Conservation (phyloP, 2,329 filamentous ascomycete species). For the Aspergillus japonicus region DNA sequence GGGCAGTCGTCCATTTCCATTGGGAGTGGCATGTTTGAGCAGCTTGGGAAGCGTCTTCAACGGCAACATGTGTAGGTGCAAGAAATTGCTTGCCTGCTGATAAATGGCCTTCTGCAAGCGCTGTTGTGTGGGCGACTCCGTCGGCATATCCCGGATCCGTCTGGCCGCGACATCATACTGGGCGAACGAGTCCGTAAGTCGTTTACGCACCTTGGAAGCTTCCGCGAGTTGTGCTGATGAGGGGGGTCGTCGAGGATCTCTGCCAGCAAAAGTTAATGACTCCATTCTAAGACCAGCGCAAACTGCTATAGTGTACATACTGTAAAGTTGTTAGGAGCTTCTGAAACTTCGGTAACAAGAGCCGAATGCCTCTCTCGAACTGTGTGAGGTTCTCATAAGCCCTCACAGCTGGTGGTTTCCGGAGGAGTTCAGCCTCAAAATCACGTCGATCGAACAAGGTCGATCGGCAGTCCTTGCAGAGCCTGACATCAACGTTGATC, state of each 20-base stretch:
- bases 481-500: conserved; percentile 75
- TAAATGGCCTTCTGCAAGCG: conserved; percentile 80
- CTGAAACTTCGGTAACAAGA: conserved; percentile 81
- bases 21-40: conserved; percentile 60
- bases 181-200: conserved; percentile 81
- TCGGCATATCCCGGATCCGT: conserved; percentile 75
- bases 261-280: conserved; percentile 19
- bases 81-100: conserved; percentile 74
- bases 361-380: conserved; percentile 81
- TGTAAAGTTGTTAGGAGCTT: conserved; percentile 72
- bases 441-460: conserved; percentile 73
- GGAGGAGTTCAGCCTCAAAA: conserved; percentile 67
- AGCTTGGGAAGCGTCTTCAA: conserved; percentile 72
- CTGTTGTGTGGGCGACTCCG: conserved; percentile 68
- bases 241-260: conserved; percentile 64
- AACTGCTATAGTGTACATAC: conserved; percentile 30
- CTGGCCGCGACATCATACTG: conserved; percentile 83
- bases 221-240: conserved; percentile 73
- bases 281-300: not conserved
- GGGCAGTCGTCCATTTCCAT: conserved; percentile 48
- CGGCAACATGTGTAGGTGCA: conserved; percentile 88
- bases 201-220: conserved; percentile 83
- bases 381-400: conserved; percentile 81
- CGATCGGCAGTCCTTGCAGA: conserved; percentile 84
- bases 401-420: conserved; percentile 71